Conservation (phyloP, 495 filamentous ascomycete genomes). For the Penicillium bialowiezense region DNA sequence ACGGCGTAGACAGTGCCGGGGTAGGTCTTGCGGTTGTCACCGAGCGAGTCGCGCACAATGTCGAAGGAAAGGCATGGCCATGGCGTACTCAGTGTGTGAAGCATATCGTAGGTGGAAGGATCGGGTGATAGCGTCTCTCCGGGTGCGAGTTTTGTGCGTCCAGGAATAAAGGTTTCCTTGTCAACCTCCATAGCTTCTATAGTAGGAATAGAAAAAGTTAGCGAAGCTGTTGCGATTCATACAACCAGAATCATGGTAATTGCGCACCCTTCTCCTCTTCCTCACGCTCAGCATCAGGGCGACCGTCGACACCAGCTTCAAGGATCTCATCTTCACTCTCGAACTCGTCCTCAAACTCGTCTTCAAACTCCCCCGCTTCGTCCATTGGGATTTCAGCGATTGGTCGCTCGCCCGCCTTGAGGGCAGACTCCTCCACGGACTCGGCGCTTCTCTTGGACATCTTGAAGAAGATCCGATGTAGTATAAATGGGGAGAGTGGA, state of each 20-base stretch:
- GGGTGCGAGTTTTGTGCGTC: conserved; percentile 77
- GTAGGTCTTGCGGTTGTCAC: conserved; percentile 84
- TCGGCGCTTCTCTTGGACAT: conserved; percentile 74
- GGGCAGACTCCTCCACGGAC: conserved; percentile 51
- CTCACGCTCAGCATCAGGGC: conserved; percentile 88
- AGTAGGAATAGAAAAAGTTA: conserved; percentile 1
- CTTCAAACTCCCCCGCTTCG: conserved; percentile 87
- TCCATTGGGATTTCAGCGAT: conserved; percentile 41
- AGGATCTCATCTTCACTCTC: conserved; percentile 95
- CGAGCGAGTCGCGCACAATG: conserved; percentile 82
- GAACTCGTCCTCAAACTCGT: conserved; percentile 95
- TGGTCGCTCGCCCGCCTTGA: conserved; percentile 70
- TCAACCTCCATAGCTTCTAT: conserved; percentile 87
- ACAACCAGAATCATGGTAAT: neutral
- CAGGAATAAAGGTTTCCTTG: conserved; percentile 87
- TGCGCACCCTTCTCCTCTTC: conserved; percentile 70
- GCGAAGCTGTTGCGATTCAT: neutral
- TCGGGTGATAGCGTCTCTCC: conserved; percentile 91
- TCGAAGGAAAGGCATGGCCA: conserved; percentile 98
- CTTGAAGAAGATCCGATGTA: conserved; percentile 15
- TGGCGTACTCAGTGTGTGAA: conserved; percentile 84
- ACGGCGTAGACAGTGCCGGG: conserved; percentile 93
- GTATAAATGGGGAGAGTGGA: conserved; percentile 6
- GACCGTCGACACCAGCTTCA: conserved; percentile 89
- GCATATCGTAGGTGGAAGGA: conserved; percentile 89